Evolutionary conservation across 345 rosid species (phyloP), one percentile per base, ranked within the genome.

Genomic region (Hibiscus mutabilis): DNA sequence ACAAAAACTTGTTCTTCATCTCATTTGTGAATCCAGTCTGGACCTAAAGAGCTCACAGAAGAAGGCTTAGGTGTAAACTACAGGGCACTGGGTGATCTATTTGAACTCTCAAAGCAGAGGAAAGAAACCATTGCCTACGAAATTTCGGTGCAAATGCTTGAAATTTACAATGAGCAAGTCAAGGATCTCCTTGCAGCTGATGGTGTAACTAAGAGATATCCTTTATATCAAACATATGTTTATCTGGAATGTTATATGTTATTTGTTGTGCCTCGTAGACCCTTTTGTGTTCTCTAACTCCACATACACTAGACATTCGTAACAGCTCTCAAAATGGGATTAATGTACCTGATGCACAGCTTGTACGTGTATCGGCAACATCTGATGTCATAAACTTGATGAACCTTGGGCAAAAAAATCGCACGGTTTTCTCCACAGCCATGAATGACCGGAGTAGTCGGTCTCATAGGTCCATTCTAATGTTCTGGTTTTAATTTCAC

Each of bases 361-460:
- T 95, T 68, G 88, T 92, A 53, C 86, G 84, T 0, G 99, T 95
- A 10, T 85, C 96, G 40, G 84, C 98, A 27, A 88, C 97, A 10
- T 75, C 73, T 77, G 98, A 89, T 76, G 99, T 95, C 52, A 79
- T 95, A 75, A 75, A 84, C 56, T 79, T 92, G 81, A 95, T 95
- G 99, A 88, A 89, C 75, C 78, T 90, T 25, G 99, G 99, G 40
- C 92, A 89, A 0, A 77, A 74, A 77, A 95, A 95, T 76, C 97
- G 97, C 66, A 90, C 89, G 58, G 93, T 90, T 25, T 77, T 97
- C 61, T 79, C 97, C 59, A 95, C 99, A 31, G 97, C 98, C 9
- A 79, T 95, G 82, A 92, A 95, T 84, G 99, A 95, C 74, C 82
- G 97, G 44, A 95, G 99, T 77, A 95, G 99, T 76, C 93, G 97